phyloP scores from a whole-genome alignment of 768 basidiomycete genomes.

The Porphyrellus cyaneotinctus region DNA sequence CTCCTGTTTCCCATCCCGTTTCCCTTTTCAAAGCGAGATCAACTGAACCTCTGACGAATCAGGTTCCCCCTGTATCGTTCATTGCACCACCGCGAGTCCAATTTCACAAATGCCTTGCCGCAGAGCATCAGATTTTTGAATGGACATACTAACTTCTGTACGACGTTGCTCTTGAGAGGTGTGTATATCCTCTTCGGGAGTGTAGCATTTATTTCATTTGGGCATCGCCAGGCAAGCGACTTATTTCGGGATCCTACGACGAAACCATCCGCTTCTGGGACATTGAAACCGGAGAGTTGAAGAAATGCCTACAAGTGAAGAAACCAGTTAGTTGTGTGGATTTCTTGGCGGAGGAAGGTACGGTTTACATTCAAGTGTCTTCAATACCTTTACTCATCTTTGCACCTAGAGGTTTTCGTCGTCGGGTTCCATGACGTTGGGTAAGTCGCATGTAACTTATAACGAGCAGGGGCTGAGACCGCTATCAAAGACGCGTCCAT shows the following conservation, averaged over 20 bases:
- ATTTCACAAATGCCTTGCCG: conserved; percentile 71
- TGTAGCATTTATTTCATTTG: neutral
- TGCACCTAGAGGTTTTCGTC: conserved; percentile 70
- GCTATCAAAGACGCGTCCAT: conserved; percentile 65
- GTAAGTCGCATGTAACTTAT: conserved; percentile 39
- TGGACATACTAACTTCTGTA: conserved; percentile 87
- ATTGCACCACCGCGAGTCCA: conserved; percentile 80
- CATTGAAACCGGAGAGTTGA: conserved; percentile 59
- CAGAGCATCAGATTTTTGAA: conserved; percentile 74
- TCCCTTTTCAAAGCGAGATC: neutral
- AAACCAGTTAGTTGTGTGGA: conserved; percentile 91
- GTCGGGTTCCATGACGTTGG: conserved; percentile 93
- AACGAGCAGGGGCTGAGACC: conserved; percentile 1
- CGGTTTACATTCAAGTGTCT: conserved; percentile 9
- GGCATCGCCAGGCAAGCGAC: conserved; percentile 51
- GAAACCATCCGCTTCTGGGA: conserved; percentile 95
- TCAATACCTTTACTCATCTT: conserved; percentile 4
- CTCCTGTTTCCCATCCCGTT: neutral
- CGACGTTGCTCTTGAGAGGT: conserved; percentile 67
- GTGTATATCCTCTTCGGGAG: neutral
- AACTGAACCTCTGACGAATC: neutral
- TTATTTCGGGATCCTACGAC: conserved; percentile 89
- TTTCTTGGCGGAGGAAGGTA: conserved; percentile 77
- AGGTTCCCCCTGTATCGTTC: conserved; percentile 73
- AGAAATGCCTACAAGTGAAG: conserved; percentile 78